Evolutionary conservation across 495 filamentous ascomycete species (phyloP), one percentile per base, ranked within the genome.

Genomic region (Neurospora cerealis): DNA sequence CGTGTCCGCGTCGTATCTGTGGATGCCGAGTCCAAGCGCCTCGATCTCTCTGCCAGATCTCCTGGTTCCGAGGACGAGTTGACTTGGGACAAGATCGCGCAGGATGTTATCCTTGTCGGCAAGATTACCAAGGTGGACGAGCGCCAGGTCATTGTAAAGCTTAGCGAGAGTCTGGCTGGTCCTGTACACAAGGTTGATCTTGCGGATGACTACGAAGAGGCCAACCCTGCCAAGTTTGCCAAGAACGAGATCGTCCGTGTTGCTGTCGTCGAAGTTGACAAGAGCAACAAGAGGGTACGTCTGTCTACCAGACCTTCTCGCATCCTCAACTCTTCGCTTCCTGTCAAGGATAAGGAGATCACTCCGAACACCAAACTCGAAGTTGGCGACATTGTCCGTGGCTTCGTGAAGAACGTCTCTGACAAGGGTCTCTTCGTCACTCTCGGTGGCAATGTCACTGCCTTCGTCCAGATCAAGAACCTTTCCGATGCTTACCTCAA

Each of bases 401-500:
- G 96, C 19, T 98, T 98, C 79, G 88, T 98, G 74, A 95, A 92
- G 81, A 91, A 92, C 72, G 88, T 97, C 54, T 88, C 92, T 0
- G 93, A 97, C 74, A 92, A 91, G 75, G 96, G 95, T 46, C 78
- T 98, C 1, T 97, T 97, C 76, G 88, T 99, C 40, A 83, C 88
- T 69, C 84, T 99, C 6, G 93, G 93, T 37, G 89, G 90, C 36
- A 88, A 91, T 73, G 84, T 97, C n/a, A 92, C 89, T 39, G 95
- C 91, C 5, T 92, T 92, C 80, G 89, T 95, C 38, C 89, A 90
- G 74, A 88, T 98, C 69, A 91, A 91, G 13, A 93, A 98, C 78
- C 89, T 98, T 21, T 97, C 95, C 0, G 95, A 99, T 79, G 87
- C 88, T 5, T 98, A 89, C 79, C 85, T 98, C 77, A 98, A 98